Percentiles rank a stretch among this genome's conserved stretches.
phyloP scores from a whole-genome alignment of 345 rosid genomes.

The Eucalyptus cladocalyx region DNA sequence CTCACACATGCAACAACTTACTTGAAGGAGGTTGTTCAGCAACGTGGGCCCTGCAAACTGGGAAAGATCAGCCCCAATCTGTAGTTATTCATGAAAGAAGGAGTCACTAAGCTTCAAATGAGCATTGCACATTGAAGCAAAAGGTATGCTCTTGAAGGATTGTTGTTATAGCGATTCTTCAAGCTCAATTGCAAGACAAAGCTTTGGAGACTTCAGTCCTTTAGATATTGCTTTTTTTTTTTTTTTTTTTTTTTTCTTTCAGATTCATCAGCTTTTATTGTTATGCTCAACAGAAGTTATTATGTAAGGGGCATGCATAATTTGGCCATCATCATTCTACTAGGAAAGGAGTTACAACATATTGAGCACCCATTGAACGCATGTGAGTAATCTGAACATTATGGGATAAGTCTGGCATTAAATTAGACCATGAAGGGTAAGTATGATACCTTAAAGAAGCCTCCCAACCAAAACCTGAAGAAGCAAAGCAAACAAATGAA shows the following conservation, averaged over 20 bases:
- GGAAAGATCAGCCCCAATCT: conserved; percentile 78
- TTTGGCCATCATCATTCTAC: neutral
- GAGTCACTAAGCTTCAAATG: conserved; percentile 1
- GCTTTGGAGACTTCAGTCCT: neutral
- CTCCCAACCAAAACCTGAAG: conserved; percentile 87
- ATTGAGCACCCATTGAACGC: neutral
- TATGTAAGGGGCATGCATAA: neutral
- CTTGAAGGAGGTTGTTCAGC: conserved; percentile 72
- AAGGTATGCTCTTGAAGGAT: neutral
- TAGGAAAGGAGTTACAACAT: neutral
- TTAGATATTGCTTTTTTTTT: neutral
- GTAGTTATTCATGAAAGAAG: conserved; percentile 13
- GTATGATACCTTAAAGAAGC: conserved; percentile 61
- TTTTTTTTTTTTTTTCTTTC: neutral
- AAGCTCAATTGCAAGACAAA: neutral
- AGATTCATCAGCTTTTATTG: neutral
- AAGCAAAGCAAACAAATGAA: neutral
- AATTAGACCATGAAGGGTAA: neutral
- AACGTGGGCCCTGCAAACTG: conserved; percentile 80
- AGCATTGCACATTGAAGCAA: neutral
- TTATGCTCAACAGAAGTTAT: neutral
- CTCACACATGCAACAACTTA: conserved; percentile 8
- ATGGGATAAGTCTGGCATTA: neutral
- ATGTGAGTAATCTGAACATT: neutral
- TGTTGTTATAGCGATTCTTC: neutral